Percentiles rank a stretch among this genome's conserved stretches.
Conservation (phyloP, 2,329 filamentous ascomycete species). For the Penicillium sp. region DNA sequence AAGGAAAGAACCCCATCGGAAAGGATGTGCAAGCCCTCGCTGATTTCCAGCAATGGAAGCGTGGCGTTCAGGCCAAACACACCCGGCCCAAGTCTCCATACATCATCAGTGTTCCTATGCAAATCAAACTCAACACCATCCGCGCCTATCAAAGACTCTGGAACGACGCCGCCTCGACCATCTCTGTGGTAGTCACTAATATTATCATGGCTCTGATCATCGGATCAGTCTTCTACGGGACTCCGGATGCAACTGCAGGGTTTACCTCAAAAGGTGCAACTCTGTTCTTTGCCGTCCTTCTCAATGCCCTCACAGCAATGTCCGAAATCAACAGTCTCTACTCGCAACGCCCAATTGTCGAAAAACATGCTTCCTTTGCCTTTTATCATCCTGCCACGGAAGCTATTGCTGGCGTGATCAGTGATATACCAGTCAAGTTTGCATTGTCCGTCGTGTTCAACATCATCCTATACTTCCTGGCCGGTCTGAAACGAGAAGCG, state of each 20-base stretch:
- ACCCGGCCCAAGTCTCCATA: conserved; percentile 69
- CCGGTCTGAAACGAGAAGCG: conserved; percentile 68
- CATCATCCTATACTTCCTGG: conserved; percentile 78
- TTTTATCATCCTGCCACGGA: conserved; percentile 28
- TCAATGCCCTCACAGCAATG: conserved; percentile 69
- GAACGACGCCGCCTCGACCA: conserved; percentile 69
- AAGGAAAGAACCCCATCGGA: conserved; percentile 35
- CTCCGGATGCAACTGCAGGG: conserved; percentile 59
- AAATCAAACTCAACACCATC: conserved; percentile 73
- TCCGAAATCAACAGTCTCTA: conserved; percentile 42
- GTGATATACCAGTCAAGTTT: conserved; percentile 69
- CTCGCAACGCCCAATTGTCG: conserved; percentile 22
- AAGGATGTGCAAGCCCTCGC: conserved; percentile 23
- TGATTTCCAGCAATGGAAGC: conserved; percentile 34
- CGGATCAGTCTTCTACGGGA: conserved; percentile 74
- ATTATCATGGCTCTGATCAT: conserved; percentile 72
- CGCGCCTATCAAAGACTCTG: conserved; percentile 73
- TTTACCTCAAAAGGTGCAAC: conserved; percentile 75
- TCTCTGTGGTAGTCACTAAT: conserved; percentile 64
- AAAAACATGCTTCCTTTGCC: conserved; percentile 30
- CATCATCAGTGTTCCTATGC: conserved; percentile 68
- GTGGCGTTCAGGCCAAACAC: conserved; percentile 36
- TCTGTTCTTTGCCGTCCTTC: conserved; percentile 80
- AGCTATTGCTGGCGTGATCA: conserved; percentile 16
- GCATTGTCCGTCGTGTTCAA: conserved; percentile 71